These are phyloP conservation scores for Clonostachys chloroleuca DNA, from an alignment of 2,329 filamentous ascomycete genomes.

Conservation along the genomic window DNA sequence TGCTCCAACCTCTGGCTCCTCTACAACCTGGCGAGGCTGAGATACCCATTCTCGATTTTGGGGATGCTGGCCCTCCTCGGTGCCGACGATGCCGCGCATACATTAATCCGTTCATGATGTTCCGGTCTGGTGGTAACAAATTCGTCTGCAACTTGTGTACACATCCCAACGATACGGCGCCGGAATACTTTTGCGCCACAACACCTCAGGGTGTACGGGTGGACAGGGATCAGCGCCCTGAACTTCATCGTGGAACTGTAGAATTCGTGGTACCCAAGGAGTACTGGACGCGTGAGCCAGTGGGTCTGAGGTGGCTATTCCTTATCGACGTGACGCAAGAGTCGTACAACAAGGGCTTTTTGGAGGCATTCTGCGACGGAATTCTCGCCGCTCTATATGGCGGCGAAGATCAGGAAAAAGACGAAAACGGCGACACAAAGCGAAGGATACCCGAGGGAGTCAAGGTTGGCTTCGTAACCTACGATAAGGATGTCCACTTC, in stretches of 20 bases:
- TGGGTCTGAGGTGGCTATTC: constrained; percentile 84
- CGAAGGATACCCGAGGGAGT: constrained; percentile 68
- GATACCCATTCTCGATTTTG: constrained; percentile 92
- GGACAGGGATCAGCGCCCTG: constrained; percentile 83
- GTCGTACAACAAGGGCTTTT: constrained; percentile 82
- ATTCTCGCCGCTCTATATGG: constrained; percentile 83
- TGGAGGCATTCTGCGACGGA: constrained; percentile 87
- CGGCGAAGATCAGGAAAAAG: constrained; percentile 43
- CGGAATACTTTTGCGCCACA: constrained; percentile 91
- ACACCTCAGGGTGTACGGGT: constrained; percentile 82
- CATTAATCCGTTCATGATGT: constrained; percentile 99
- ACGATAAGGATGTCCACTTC: constrained; percentile 95
- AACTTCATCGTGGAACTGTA: constrained; percentile 86
- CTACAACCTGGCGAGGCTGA: constrained; percentile 80
- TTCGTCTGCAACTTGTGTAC: constrained; percentile 98
- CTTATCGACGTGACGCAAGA: constrained; percentile 92
- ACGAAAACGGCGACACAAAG: constrained; percentile 47
- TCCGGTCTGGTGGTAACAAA: constrained; percentile 88
- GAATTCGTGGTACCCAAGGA: constrained; percentile 97
- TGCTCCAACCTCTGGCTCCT: constrained; percentile 83
- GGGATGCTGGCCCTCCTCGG: constrained; percentile 81
- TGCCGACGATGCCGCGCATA: constrained; percentile 92
- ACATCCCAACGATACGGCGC: constrained; percentile 88
- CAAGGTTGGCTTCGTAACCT: constrained; percentile 93
- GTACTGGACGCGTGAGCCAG: constrained; percentile 95